These are phyloP conservation scores for Caryopteris hybrid DNA, from an alignment of 305 asterid species.

Conservation along the genomic window DNA sequence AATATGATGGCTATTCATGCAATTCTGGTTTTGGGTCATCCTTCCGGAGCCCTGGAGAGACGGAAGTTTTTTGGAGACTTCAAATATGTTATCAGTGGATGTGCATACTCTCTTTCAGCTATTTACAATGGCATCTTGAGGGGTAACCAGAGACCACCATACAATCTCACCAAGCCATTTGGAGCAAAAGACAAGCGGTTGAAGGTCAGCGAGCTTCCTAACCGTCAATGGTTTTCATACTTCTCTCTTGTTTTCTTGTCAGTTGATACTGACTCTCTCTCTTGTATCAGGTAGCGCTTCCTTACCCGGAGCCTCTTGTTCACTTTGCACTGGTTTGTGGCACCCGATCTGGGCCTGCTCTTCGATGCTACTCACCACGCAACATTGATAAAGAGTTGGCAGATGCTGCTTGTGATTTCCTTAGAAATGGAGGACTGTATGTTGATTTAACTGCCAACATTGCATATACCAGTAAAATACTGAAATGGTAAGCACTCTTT, in stretches of 20 bases:
- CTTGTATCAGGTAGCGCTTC: conserved; percentile 60
- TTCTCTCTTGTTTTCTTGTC: not conserved
- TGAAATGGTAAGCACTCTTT: conserved; percentile 68
- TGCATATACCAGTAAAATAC: conserved; percentile 50
- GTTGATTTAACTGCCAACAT: conserved; percentile 52
- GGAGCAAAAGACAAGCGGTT: conserved; percentile 57
- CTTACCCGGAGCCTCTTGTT: conserved; percentile 74
- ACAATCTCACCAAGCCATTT: conserved; percentile 74
- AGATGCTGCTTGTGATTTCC: conserved; percentile 62
- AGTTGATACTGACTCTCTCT: not conserved
- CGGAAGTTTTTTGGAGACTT: conserved; percentile 74
- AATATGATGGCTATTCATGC: conserved; percentile 89
- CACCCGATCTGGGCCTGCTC: conserved; percentile 79
- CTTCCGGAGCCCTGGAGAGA: conserved; percentile 69
- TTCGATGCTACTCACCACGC: conserved; percentile 78
- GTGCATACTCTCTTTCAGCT: conserved; percentile 78
- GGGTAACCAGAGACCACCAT: conserved; percentile 89
- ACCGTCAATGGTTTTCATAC: not conserved
- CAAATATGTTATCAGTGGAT: conserved; percentile 90
- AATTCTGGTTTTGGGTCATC: conserved; percentile 71
- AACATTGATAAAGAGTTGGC: conserved; percentile 72
- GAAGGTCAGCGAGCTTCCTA: conserved; percentile 43
- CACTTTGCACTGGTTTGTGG: conserved; percentile 76
- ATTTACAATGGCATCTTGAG: conserved; percentile 79
- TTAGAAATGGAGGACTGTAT: conserved; percentile 52